These are phyloP conservation scores for Fusarium globosum DNA, from an alignment of 2,329 filamentous ascomycete species.

Conservation along the genomic window DNA sequence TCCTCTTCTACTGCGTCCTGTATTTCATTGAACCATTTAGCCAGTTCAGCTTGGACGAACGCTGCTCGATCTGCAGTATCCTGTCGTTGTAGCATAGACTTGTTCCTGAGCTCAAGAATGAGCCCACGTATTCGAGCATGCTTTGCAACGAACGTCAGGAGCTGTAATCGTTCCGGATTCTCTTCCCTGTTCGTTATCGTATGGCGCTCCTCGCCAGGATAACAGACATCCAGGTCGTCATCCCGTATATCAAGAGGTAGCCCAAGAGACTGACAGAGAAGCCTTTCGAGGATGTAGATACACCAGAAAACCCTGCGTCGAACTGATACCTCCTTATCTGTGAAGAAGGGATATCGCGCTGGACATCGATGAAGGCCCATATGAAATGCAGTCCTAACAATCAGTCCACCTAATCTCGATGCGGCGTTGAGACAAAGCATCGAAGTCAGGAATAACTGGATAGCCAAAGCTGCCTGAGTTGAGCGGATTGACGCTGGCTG, in stretches of 20 bases:
- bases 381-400: constrained; percentile 66
- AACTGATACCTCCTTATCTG: constrained; percentile 56
- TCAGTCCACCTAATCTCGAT: constrained; percentile 64
- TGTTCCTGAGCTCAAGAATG: constrained; percentile 64
- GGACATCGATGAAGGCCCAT: constrained; percentile 69
- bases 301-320: constrained; percentile 67
- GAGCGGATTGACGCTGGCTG: constrained; percentile 59
- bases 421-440: constrained; percentile 68
- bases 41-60: constrained; percentile 60
- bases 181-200: constrained; percentile 26
- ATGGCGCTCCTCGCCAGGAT: constrained; percentile 61
- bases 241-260: constrained; percentile 66
- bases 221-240: constrained; percentile 69
- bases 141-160: constrained; percentile 56
- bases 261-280: constrained; percentile 66
- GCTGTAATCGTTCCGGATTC: constrained; percentile 45
- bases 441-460: constrained; percentile 66
- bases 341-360: constrained; percentile 62
- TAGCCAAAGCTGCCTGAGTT: constrained; percentile 63
- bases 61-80: constrained; percentile 56
- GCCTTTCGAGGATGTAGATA: constrained; percentile 65
- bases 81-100: constrained; percentile 58
- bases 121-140: constrained; percentile 62
- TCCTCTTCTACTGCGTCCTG: constrained; percentile 59
- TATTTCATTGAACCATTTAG: constrained; percentile 65